Conservation (phyloP, 352 stramenopile species). For the Phytophthora syringae region DNA sequence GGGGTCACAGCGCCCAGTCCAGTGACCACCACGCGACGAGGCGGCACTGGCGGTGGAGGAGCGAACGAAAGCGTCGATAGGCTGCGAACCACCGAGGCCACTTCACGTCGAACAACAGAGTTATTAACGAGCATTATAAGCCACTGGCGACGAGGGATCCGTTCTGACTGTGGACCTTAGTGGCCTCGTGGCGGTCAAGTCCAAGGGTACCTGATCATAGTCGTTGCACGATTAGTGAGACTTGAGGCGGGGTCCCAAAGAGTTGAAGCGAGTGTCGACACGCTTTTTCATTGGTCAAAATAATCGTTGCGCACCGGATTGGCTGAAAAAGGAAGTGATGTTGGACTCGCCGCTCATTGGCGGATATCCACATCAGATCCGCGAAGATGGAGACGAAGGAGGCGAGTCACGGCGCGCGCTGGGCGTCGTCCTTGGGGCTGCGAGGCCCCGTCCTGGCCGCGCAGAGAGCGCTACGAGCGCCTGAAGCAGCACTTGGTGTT, state of each 20-base stretch:
- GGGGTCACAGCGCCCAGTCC: slow-evolving; percentile 92
- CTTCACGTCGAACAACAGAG: neutral
- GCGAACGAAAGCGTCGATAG: slow-evolving; percentile 75
- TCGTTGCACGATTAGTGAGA: neutral
- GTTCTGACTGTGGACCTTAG: neutral
- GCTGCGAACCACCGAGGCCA: slow-evolving; percentile 30
- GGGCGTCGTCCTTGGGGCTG: slow-evolving; percentile 35
- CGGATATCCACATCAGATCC: slow-evolving; percentile 2
- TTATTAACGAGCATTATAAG: neutral
- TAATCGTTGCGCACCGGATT: neutral
- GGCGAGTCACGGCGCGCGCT: slow-evolving; percentile 18
- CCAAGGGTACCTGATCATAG: neutral
- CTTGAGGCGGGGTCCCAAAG: too few relatives aligned
- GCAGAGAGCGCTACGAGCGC: slow-evolving; percentile 53
- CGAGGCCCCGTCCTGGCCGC: slow-evolving; percentile 13
- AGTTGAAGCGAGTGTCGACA: too few relatives aligned
- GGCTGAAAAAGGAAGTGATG: neutral
- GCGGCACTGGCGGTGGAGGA: slow-evolving; percentile 58
- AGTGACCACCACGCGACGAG: slow-evolving; percentile 91
- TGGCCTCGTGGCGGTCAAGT: neutral
- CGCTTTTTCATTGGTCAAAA: neutral
- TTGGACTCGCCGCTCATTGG: slow-evolving; percentile 7
- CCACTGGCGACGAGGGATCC: neutral
- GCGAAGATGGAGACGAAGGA: slow-evolving; percentile 12
- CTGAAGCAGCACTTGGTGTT: slow-evolving; percentile 74